phyloP scores from a whole-genome alignment of 148 eudicot species.

The Camellia lanceoleosa region DNA sequence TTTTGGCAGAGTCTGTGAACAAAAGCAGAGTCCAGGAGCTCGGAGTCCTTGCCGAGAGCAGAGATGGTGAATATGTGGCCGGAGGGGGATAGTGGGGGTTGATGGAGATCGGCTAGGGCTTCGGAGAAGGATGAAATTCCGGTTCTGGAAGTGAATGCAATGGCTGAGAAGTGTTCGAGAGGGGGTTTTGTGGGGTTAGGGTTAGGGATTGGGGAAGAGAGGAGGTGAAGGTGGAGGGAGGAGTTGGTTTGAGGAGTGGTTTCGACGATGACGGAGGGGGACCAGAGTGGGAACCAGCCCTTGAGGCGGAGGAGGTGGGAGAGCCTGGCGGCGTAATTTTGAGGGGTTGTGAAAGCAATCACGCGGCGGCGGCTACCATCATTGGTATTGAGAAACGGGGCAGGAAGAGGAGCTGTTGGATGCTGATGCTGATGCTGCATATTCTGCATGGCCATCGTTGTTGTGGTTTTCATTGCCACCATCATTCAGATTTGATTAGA shows the following conservation, averaged over 20 bases:
- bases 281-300: conserved; percentile 66
- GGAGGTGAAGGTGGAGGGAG: conserved; percentile 28
- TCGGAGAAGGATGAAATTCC: conserved; percentile 66
- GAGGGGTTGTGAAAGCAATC: conserved; percentile 78
- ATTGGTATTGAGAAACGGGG: not conserved
- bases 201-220: conserved; percentile 22
- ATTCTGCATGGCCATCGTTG: not conserved
- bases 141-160: conserved; percentile 80
- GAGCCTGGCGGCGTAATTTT: conserved; percentile 66
- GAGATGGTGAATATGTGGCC: conserved; percentile 40
- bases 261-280: conserved; percentile 61
- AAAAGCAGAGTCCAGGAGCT: conserved; percentile 42
- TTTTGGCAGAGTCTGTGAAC: not conserved
- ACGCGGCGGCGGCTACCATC: conserved; percentile 18
- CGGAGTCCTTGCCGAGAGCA: conserved; percentile 72
- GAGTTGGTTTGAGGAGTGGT: conserved; percentile 48
- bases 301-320: conserved; percentile 44
- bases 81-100: conserved; percentile 28
- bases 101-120: conserved; percentile 29
- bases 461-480: not conserved
- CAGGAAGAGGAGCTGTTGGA: not conserved
- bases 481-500: not conserved
- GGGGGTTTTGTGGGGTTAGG: conserved; percentile 17
- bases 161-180: conserved; percentile 56
- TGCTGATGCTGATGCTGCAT: not conserved